These are phyloP conservation scores for Geranomyces variabilis DNA, from an alignment of 192 early-diverging fungal species.

Conservation along the genomic window DNA sequence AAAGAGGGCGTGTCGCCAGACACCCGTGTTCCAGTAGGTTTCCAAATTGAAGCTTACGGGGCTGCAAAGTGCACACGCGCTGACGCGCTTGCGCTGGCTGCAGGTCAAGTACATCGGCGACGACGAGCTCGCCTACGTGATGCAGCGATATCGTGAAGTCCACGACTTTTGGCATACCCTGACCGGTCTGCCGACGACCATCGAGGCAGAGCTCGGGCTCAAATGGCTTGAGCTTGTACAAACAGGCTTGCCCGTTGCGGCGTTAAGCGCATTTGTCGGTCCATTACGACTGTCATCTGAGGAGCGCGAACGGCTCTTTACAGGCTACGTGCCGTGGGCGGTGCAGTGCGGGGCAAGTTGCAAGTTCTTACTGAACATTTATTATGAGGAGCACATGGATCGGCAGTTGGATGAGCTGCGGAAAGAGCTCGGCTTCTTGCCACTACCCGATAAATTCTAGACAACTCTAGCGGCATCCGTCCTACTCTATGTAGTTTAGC, in stretches of 20 bases:
- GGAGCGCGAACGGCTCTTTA: conserved; percentile 68
- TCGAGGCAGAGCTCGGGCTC: conserved; percentile 89
- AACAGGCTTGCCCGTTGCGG: conserved; percentile 85
- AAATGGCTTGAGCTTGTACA: conserved; percentile 96
- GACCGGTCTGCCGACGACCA: conserved; percentile 76
- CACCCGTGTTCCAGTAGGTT: conserved; percentile 69
- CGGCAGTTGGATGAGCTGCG: conserved; percentile 68
- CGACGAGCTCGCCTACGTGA: conserved; percentile 90
- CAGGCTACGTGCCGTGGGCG: conserved; percentile 89
- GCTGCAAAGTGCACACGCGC: too few relatives aligned
- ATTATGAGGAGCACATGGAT: conserved; percentile 85
- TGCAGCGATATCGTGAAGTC: conserved; percentile 89
- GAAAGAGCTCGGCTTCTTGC: conserved; percentile 66
- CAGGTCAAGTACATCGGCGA: conserved; percentile 87
- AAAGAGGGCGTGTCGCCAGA: conserved; percentile 79
- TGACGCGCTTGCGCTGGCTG: too few relatives aligned
- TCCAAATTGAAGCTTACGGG: neutral
- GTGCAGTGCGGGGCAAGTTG: conserved; percentile 75
- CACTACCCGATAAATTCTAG: conserved; percentile 15
- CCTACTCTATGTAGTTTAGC: too few relatives aligned
- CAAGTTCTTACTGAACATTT: conserved; percentile 83
- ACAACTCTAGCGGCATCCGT: too few relatives aligned
- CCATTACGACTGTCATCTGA: conserved; percentile 66
- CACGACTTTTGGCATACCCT: conserved; percentile 95
- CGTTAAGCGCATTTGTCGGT: conserved; percentile 81